Evolutionary conservation across 768 basidiomycete genomes (phyloP), one percentile per base, ranked within the genome.

Genomic region (Pleurotus salmoneostramineus): DNA sequence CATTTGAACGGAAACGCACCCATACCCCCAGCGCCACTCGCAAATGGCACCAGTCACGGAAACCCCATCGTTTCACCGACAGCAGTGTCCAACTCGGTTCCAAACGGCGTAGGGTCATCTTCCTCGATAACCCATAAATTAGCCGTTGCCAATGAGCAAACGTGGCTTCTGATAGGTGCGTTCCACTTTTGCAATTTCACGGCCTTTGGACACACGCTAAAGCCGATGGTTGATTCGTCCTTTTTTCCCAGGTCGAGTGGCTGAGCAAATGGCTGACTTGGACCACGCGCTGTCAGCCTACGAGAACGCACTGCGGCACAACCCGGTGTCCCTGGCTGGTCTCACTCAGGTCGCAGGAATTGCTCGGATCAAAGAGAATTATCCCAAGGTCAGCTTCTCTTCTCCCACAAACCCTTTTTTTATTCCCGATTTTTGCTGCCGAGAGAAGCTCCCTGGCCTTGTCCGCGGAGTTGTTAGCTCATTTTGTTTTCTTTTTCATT

Each of bases 311-410:
- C 81, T 98, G 63, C 87, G 94, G 73, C 95, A 98, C 77, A 98
- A 98, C 68, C 89, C 95, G 66, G 83, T 85, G 72, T 95, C 92
- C 66, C 80, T 96, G 62, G 80, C 88, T 66, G 95, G 93, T 43
- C 84, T 98, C 62, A 94, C 91, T 40, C 92, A 95, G 70, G 92
- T 96, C 43, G 96, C 95, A 68, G 90, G 92, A 62, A 96, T 98
- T 72, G 94, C 93, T 72, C 88, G 96, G 78, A 93, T 94, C 80
- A 93, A 91, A 71, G 96, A 99, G 74, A 93, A 98, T 72, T 97
- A 95, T 74, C 87, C 91, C 74, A 95, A 93, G 85, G 93, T 93
- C 68, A 70, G 81, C 66, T 66, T 68, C 21, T 27, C 21, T 27
- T 27, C 21, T 27, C 21, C 21, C 21, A 27, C 21, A 27, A 27